phyloP scores from a whole-genome alignment of 177 flowering plant genomes.

The Vitis hybrid region DNA sequence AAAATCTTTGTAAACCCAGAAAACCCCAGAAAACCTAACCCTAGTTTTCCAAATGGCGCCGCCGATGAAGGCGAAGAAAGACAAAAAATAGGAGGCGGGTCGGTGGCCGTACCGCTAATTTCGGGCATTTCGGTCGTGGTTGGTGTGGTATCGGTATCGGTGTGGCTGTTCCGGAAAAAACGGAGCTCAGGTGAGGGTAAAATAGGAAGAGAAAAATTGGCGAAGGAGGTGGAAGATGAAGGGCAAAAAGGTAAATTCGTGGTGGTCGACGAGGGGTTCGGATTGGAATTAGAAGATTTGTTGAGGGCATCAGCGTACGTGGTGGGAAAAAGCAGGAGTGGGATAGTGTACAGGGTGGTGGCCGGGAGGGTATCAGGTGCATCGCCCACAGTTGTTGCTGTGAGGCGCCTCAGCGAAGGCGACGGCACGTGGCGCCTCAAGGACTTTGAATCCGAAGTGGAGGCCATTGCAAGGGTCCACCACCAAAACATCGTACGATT shows the following conservation, averaged over 20 bases:
- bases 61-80: constrained; percentile 3
- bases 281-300: constrained; percentile 86
- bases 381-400: constrained; percentile 57
- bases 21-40: constrained; percentile 22
- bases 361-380: constrained; percentile 47
- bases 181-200: constrained; percentile 33
- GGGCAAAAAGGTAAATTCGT: constrained; percentile 78
- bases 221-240: constrained; percentile 34
- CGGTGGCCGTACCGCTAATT: constrained; percentile 44
- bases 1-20: constrained; percentile 21
- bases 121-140: constrained; percentile 51
- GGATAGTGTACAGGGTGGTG: constrained; percentile 93
- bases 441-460: constrained; percentile 87
- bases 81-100: constrained; percentile 15
- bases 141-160: constrained; percentile 47
- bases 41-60: constrained; percentile 7
- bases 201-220: constrained; percentile 32
- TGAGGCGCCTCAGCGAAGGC: constrained; percentile 77
- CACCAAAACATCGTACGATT: constrained; percentile 85
- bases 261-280: constrained; percentile 73
- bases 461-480: constrained; percentile 59
- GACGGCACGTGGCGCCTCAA: constrained; percentile 55
- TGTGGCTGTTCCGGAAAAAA: constrained; percentile 58
- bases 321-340: constrained; percentile 86
- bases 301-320: constrained; percentile 95